phyloP scores from a whole-genome alignment of 352 stramenopile species.

The Blastocystis sp. region DNA sequence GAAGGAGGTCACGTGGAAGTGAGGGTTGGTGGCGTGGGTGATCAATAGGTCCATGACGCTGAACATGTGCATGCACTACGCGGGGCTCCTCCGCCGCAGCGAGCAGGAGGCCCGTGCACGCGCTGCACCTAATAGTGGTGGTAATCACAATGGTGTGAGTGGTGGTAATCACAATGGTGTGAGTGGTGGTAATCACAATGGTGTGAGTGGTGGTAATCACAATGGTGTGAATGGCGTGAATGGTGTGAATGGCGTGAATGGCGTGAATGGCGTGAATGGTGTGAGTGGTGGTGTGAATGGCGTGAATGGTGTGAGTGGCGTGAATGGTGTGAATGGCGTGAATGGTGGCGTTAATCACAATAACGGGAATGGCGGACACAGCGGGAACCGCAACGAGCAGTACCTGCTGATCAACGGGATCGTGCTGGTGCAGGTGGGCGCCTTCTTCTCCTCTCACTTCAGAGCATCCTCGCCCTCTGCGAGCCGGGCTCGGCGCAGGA shows the following conservation, averaged over 20 bases:
- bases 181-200: too few relatives aligned
- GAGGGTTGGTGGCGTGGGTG: not conserved
- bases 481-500: not conserved
- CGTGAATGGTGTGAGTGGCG: too few relatives aligned
- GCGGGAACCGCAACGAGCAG: not conserved
- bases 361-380: too few relatives aligned
- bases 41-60: not conserved
- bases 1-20: not conserved
- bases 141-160: too few relatives aligned
- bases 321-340: too few relatives aligned
- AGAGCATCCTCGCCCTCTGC: not conserved
- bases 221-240: too few relatives aligned
- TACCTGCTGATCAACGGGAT: conserved; percentile 7
- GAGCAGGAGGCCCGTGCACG: not conserved
- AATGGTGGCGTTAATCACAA: too few relatives aligned
- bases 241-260: too few relatives aligned
- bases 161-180: too few relatives aligned
- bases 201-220: too few relatives aligned
- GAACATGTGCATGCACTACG: conserved; percentile 25
- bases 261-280: too few relatives aligned
- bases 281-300: too few relatives aligned
- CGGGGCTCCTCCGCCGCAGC: not conserved
- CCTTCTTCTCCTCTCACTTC: not conserved
- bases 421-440: not conserved
- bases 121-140: not conserved